phyloP scores from a whole-genome alignment of 257 asterid genomes.

The Asclepias syriaca region DNA sequence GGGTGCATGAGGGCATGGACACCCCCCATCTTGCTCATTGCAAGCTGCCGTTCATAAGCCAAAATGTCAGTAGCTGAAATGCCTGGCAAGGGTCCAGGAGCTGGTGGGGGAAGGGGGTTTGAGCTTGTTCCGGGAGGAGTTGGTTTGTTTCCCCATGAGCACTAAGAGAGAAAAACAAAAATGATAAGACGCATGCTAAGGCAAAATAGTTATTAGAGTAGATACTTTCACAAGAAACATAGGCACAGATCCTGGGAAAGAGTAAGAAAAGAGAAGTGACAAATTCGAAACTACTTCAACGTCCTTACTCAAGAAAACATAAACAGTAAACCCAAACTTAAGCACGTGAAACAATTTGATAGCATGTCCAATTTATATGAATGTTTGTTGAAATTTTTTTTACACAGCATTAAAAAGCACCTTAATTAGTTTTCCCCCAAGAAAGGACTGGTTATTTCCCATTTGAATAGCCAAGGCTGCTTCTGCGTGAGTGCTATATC shows the following conservation, averaged over 20 bases:
- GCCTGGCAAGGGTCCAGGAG: constrained; percentile 48
- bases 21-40: constrained; percentile 72
- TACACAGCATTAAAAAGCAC: constrained; percentile 24
- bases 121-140: constrained; percentile 86
- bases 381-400: not conserved
- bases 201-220: not conserved
- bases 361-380: not conserved
- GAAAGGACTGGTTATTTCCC: constrained; percentile 71
- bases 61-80: constrained; percentile 57
- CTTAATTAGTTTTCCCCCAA: constrained; percentile 81
- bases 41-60: constrained; percentile 74
- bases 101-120: constrained; percentile 89
- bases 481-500: constrained; percentile 81
- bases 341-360: not conserved
- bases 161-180: constrained; percentile 32
- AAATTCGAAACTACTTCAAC: not conserved
- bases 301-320: not conserved
- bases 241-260: not conserved
- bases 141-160: constrained; percentile 98
- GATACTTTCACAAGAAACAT: too few species aligned
- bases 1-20: constrained; percentile 49
- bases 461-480: constrained; percentile 84
- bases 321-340: not conserved
- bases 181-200: not conserved
- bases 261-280: not conserved